phyloP scores from a whole-genome alignment of 2,329 filamentous ascomycete genomes.

The Pseudogymnoascus sp. region DNA sequence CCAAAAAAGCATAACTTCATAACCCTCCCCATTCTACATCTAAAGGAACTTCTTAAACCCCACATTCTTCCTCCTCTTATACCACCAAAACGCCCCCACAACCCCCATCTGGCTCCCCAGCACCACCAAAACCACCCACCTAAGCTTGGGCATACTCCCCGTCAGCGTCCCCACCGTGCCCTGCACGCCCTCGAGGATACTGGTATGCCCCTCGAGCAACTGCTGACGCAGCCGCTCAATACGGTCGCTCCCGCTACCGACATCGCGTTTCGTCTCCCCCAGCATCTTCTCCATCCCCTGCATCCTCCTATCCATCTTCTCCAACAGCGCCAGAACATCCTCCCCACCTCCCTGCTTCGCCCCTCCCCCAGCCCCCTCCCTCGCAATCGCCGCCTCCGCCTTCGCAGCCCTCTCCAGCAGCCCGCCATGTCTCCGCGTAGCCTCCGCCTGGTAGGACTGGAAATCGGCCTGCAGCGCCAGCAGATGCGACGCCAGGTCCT shows the following conservation, averaged over 20 bases:
- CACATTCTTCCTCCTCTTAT: constrained; percentile 25
- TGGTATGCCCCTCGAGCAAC: constrained; percentile 2
- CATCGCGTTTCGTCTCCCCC: neutral
- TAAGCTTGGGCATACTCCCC: neutral
- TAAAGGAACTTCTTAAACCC: constrained; percentile 27
- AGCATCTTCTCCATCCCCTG: constrained; percentile 1
- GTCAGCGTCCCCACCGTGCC: neutral
- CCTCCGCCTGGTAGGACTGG: constrained; percentile 42
- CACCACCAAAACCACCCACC: constrained; percentile 18
- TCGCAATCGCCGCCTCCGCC: constrained; percentile 12
- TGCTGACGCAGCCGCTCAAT: constrained; percentile 5
- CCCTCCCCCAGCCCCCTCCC: constrained; percentile 6
- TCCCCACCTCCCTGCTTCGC: constrained; percentile 11
- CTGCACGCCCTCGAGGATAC: constrained; percentile 8
- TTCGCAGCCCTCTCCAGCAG: constrained; percentile 10
- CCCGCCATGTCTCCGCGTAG: constrained; percentile 28
- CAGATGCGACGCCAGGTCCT: constrained; percentile 62
- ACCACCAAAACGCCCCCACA: constrained; percentile 21
- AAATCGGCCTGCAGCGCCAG: constrained; percentile 52
- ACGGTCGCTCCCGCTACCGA: neutral
- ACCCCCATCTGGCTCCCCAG: constrained; percentile 22
- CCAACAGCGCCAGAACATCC: too few species aligned
- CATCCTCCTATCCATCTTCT: constrained; percentile 7
- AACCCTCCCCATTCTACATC: neutral
- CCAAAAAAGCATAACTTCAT: constrained; percentile 4